These are phyloP conservation scores for Hansenula lynferdii DNA, from an alignment of 1,139 yeast genomes.

Conservation along the genomic window DNA sequence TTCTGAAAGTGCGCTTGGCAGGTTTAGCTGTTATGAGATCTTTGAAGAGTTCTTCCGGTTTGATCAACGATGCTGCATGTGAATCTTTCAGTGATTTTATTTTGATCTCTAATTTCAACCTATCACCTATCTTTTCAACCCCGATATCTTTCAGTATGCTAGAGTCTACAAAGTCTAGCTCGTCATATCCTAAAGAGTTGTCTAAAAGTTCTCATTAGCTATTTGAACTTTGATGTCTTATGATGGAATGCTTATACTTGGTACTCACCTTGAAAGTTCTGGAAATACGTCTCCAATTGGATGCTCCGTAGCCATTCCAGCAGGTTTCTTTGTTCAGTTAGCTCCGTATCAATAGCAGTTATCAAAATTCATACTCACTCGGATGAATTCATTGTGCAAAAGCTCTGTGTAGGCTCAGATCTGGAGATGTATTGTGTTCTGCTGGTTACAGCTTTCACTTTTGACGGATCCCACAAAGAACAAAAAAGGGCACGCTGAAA, in stretches of 20 bases:
- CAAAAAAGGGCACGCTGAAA: neutral
- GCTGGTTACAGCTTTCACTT: neutral
- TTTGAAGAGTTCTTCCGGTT: conserved; percentile 32
- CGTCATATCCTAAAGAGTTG: conserved; percentile 44
- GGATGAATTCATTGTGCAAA: neutral
- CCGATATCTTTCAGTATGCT: conserved; percentile 73
- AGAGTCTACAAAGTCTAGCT: conserved; percentile 44
- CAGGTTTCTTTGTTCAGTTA: conserved; percentile 3
- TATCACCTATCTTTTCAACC: conserved; percentile 73
- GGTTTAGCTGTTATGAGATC: conserved; percentile 30
- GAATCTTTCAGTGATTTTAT: conserved; percentile 35
- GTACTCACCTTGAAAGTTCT: conserved; percentile 7
- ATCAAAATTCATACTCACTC: neutral
- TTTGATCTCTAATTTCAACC: conserved; percentile 60
- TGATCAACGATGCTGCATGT: conserved; percentile 23
- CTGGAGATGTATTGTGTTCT: neutral
- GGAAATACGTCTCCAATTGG: conserved; percentile 10
- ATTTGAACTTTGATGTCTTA: neutral
- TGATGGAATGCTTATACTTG: neutral
- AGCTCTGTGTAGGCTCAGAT: neutral
- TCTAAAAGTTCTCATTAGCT: neutral
- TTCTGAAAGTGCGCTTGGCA: conserved; percentile 6
- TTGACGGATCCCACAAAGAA: neutral
- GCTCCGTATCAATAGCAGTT: neutral
- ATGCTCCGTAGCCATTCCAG: conserved; percentile 11